Evolutionary conservation across 176 grass and related monocot genomes (phyloP).

Genomic region (Oryza brachyantha): DNA sequence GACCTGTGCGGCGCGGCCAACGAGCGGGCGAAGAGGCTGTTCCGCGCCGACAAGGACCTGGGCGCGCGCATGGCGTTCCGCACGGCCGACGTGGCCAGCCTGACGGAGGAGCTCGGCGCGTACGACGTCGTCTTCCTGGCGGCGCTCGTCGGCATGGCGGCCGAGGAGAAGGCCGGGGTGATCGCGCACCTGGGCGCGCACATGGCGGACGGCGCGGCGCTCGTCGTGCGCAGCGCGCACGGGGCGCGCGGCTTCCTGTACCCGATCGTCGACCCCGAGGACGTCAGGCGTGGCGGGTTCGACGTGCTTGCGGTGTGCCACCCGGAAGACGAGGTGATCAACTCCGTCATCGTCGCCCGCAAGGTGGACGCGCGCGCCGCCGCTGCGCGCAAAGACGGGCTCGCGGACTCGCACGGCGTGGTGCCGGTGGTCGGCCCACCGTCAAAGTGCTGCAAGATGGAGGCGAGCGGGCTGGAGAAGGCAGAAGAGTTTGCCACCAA

Average conservation of each 20-base stretch:
- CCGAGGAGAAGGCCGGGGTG: slow-evolving; percentile 55
- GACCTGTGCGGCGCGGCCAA: slow-evolving; percentile 47
- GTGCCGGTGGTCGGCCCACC: slow-evolving; percentile 20
- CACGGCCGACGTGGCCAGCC: slow-evolving; percentile 53
- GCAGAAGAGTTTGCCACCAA: slow-evolving; percentile 19
- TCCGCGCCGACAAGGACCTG: slow-evolving; percentile 42
- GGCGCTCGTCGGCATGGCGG: slow-evolving; percentile 62
- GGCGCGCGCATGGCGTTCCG: slow-evolving; percentile 51
- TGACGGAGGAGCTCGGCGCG: slow-evolving; percentile 35
- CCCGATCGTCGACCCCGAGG: slow-evolving; percentile 53
- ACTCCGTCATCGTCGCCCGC: slow-evolving; percentile 58
- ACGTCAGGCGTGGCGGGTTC: slow-evolving; percentile 47
- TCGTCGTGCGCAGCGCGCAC: slow-evolving; percentile 66
- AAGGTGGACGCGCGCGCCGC: background rate
- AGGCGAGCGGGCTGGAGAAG: background rate
- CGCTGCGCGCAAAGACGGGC: background rate
- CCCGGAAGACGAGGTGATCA: slow-evolving; percentile 50
- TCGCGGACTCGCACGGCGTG: background rate
- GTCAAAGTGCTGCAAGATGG: slow-evolving; percentile 35
- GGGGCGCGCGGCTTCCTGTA: slow-evolving; percentile 73
- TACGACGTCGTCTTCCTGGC: slow-evolving; percentile 84
- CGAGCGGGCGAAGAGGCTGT: slow-evolving; percentile 44
- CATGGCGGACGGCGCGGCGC: slow-evolving; percentile 52
- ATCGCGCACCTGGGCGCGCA: slow-evolving; percentile 51
- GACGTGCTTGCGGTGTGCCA: slow-evolving; percentile 63